A percentile compares a stretch with the other conserved stretches of the same genome.
phyloP scores from a whole-genome alignment of 78 protist species.

The Carpediemonas membranifera region DNA sequence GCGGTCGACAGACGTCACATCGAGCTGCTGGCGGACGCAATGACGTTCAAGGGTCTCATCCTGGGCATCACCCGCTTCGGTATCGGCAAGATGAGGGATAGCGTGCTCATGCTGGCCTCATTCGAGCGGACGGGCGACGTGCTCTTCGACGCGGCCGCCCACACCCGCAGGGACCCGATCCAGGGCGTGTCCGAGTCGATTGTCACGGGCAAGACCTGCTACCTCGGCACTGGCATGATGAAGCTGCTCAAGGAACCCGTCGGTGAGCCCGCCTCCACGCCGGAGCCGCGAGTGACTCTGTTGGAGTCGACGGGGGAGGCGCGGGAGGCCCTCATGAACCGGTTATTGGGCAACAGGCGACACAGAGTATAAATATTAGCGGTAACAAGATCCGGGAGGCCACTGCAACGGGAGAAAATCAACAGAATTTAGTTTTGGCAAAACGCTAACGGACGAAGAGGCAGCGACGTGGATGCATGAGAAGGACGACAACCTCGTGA shows the following conservation, averaged over 20 bases:
- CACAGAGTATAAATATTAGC: too few relatives aligned
- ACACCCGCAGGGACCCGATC: slow-evolving; percentile 16
- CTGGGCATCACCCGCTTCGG: slow-evolving; percentile 96
- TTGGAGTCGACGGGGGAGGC: too few relatives aligned
- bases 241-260: slow-evolving; percentile 43
- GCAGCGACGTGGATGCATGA: too few relatives aligned
- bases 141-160: slow-evolving; percentile 84
- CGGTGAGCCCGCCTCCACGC: too few relatives aligned
- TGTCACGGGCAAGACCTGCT: slow-evolving; percentile 83
- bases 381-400: too few relatives aligned
- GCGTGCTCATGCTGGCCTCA: slow-evolving; percentile 88
- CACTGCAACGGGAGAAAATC: too few relatives aligned
- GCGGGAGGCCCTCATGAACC: too few relatives aligned
- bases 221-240: slow-evolving; percentile 84
- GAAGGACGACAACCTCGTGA: too few relatives aligned
- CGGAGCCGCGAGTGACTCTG: too few relatives aligned
- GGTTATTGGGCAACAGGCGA: too few relatives aligned
- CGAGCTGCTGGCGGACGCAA: slow-evolving; percentile 85
- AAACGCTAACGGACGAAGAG: too few relatives aligned
- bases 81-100: slow-evolving; percentile 78
- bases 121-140: slow-evolving; percentile 90
- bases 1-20: slow-evolving; percentile 77
- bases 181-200: slow-evolving; percentile 87
- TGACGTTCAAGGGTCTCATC: slow-evolving; percentile 58
- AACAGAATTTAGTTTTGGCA: too few relatives aligned